Conservation (phyloP, 164 flowering plant species). For the Magnolia sinica region DNA sequence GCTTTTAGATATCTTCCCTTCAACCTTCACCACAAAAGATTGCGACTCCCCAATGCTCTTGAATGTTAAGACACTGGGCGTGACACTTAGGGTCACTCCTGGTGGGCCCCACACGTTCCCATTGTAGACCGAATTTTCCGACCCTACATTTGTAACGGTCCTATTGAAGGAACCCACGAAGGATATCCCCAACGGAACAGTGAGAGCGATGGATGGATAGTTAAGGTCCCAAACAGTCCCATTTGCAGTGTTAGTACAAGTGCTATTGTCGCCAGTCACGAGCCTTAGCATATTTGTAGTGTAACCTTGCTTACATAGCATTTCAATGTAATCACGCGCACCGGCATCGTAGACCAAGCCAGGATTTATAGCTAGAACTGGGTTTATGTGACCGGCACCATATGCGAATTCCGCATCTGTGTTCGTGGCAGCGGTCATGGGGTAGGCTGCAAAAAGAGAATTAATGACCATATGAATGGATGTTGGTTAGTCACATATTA, state of each 20-base stretch:
- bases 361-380: slow-evolving; percentile 36
- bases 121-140: slow-evolving; percentile 27
- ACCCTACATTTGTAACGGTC: slow-evolving; percentile 50
- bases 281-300: slow-evolving; percentile 1
- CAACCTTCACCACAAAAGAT: slow-evolving; percentile 32
- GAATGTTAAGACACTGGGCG: slow-evolving; percentile 32
- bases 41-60: slow-evolving; percentile 28
- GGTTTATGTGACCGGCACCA: slow-evolving; percentile 54
- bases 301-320: slow-evolving; percentile 33
- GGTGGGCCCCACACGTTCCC: slow-evolving; percentile 7
- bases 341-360: slow-evolving; percentile 41
- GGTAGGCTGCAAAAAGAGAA: background rate
- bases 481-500: too few species aligned
- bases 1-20: slow-evolving; percentile 23
- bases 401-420: slow-evolving; percentile 35
- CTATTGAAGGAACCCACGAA: slow-evolving; percentile 21
- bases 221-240: slow-evolving; percentile 22
- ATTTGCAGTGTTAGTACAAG: slow-evolving; percentile 17
- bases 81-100: slow-evolving; percentile 20
- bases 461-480: background rate
- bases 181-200: background rate
- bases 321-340: slow-evolving; percentile 26
- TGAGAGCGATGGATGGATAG: slow-evolving; percentile 39
- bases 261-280: slow-evolving; percentile 29
- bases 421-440: background rate